Evolutionary conservation across 768 basidiomycete genomes (phyloP), one percentile per base, ranked within the genome.

Genomic region (Leucocoprinus sp.): DNA sequence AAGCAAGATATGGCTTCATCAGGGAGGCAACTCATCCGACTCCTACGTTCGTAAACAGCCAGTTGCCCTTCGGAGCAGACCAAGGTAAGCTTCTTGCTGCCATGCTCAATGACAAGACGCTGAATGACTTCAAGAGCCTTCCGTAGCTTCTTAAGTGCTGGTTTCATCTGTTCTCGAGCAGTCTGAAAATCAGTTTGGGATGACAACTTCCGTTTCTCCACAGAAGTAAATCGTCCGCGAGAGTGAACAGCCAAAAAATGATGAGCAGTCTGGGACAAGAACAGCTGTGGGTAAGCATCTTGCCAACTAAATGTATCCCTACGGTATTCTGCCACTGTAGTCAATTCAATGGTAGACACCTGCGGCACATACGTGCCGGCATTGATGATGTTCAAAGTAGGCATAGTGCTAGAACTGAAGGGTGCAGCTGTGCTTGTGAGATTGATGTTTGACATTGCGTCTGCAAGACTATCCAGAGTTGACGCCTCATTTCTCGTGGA

Each of bases 221-320:
- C 62, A 8, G 62, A 57, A 3, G 57, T 53, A 58, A 87, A 86
- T 1, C 31, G 60, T 1, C 84, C 84, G 2, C 66, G 58, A 11
- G 64, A 55, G 56, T 87, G 84, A 33, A 72, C 61, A 0, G 73
- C 84, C 43, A 84, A 62, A 55, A 75, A 79, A 48, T 79, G 69
- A 52, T 76, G 71, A 1, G 70, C 62, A 0, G 81, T 86, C 55
- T 81, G 79, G 5, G 85, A 84, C 44, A 88, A 70, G 56, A 73
- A 80, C 9, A 86, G 61, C 55, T 86, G 84, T 0, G 78, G 75
- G 57, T 78, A 84, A 1, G 66, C 62, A 9, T 83, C 80, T 22
- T 55, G 63, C 82, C 82, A 85, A 54, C 81, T 65, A 48, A 66
- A 64, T 17, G 42, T 24, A 46, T 48, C 28, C 56, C 53, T 37